Conservation (phyloP, 257 asterid genomes). For the Solanum virginianum region DNA sequence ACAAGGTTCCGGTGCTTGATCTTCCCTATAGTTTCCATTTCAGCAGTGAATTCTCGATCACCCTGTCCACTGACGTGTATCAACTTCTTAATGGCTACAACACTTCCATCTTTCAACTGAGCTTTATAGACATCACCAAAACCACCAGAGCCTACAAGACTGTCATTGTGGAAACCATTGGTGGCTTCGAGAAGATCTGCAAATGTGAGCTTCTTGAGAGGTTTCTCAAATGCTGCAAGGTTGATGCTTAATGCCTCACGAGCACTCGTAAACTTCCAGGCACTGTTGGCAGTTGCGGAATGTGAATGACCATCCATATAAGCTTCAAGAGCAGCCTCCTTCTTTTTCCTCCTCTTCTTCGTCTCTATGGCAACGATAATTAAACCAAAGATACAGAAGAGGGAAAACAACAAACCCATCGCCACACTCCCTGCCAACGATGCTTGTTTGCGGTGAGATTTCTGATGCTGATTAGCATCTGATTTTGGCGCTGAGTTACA, state of each 20-base stretch:
- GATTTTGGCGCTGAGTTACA: conserved; percentile 29
- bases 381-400: conserved; percentile 72
- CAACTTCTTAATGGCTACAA: conserved; percentile 83
- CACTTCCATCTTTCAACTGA: conserved; percentile 66
- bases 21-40: conserved; percentile 95
- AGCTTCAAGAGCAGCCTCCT: conserved; percentile 69
- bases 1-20: conserved; percentile 83
- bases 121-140: conserved; percentile 94
- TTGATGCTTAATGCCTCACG: conserved; percentile 71
- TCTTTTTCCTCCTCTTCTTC: conserved; percentile 65
- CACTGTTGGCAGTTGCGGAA: conserved; percentile 49
- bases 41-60: conserved; percentile 84
- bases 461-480: conserved; percentile 19
- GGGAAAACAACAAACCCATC: conserved; percentile 65
- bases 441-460: conserved; percentile 49
- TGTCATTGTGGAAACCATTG: conserved; percentile 57
- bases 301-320: conserved; percentile 61
- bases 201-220: conserved; percentile 71
- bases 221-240: conserved; percentile 75
- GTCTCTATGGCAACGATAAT: conserved; percentile 54
- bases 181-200: conserved; percentile 93
- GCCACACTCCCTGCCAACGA: conserved; percentile 86
- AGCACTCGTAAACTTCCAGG: conserved; percentile 58
- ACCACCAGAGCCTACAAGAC: conserved; percentile 85
- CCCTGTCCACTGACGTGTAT: conserved; percentile 85